Evolutionary conservation across 305 asterid genomes (phyloP).

Genomic region (Fraxinus paxiana): DNA sequence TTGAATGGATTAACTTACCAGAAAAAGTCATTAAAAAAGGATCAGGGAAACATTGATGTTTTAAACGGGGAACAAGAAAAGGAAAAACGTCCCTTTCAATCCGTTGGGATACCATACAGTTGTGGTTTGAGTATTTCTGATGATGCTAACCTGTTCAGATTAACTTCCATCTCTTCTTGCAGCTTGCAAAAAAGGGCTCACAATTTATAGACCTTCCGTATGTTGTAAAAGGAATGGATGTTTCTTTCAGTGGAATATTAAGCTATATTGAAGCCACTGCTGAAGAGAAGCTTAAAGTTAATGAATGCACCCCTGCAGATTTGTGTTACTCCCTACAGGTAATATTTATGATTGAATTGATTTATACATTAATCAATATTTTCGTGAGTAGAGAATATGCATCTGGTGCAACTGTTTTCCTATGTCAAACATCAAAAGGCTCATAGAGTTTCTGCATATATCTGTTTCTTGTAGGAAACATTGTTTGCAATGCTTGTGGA

Average conservation of each 20-base stretch:
- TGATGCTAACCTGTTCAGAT: neutral
- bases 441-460: slow-evolving; percentile 1
- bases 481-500: slow-evolving; percentile 98
- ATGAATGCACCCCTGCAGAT: slow-evolving; percentile 51
- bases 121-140: neutral
- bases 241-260: slow-evolving; percentile 91
- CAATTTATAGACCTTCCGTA: slow-evolving; percentile 90
- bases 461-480: slow-evolving; percentile 51
- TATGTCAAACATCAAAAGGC: neutral
- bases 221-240: slow-evolving; percentile 98
- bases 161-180: slow-evolving; percentile 18
- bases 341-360: slow-evolving; percentile 8
- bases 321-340: slow-evolving; percentile 73
- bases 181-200: slow-evolving; percentile 96
- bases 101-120: neutral
- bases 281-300: slow-evolving; percentile 66
- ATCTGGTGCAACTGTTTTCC: neutral
- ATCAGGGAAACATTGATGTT: neutral
- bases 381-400: neutral
- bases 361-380: neutral
- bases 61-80: neutral
- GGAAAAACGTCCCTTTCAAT: neutral
- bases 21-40: neutral
- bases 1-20: neutral
- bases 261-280: slow-evolving; percentile 88